Evolutionary conservation across 2,329 filamentous ascomycete species (phyloP), one percentile per base, ranked within the genome.

Genomic region (Colletotrichum sp.): DNA sequence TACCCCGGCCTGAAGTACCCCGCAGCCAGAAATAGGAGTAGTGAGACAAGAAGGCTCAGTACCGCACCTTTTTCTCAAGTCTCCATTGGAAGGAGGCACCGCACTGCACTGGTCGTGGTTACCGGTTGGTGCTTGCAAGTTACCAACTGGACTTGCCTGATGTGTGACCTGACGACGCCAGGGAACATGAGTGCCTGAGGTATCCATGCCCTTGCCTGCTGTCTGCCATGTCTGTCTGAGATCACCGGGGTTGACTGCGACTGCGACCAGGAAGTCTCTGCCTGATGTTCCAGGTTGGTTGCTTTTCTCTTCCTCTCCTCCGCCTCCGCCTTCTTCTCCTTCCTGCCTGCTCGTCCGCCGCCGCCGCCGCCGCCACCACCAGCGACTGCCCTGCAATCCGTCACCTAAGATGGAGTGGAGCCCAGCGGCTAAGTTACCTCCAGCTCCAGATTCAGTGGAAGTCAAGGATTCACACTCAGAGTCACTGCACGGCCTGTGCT

Each of bases 101-200:
- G 43, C n/a, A 52, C 43, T 12, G 43, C n/a, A 48, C n/a, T 21
- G 43, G 43, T 52, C 48, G 32, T 58, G 48, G 32, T 57, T 71
- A 48, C 38, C 66, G 43, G 10, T 52, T 52, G n/a, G 43, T 52
- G n/a, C 43, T 52, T 52, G 43, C n/a, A 21, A 52, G n/a, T 21
- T 24, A 21, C n/a, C 43, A 52, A 52, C 43, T 52, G n/a, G 43
- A 52, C 43, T 52, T 52, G 43, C n/a, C 43, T 21, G 43, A n/a
- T 52, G 43, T 21, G n/a, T 26, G 34, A 52, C n/a, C 43, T 21
- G n/a, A 52, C 43, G 43, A 52, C n/a, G 43, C n/a, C 43, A 21
- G n/a, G 43, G 18, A 34, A 55, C 24, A 58, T 58, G 12, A 15
- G 58, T 72, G 34, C 70, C 70, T 72, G 48, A 72, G 70, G 70